These are phyloP conservation scores for Anaeromyces robustus DNA, from an alignment of 192 early-diverging fungal species.

Conservation along the genomic window DNA sequence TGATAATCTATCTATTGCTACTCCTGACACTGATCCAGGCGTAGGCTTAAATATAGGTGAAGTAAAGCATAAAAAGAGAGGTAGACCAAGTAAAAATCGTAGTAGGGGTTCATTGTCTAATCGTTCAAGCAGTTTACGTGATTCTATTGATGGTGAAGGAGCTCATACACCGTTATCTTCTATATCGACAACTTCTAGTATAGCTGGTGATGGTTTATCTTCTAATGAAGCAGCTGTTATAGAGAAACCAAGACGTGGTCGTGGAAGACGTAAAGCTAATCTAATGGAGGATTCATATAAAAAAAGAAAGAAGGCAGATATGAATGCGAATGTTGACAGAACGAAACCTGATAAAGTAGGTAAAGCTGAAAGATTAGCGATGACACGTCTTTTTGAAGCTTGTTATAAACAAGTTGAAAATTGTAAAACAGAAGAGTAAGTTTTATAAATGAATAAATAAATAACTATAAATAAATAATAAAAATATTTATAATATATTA, in stretches of 20 bases:
- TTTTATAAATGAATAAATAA: slow-evolving; percentile 2
- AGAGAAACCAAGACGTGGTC: background rate
- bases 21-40: background rate
- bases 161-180: background rate
- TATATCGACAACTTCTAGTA: background rate
- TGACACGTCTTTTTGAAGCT: slow-evolving; percentile 35
- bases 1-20: background rate
- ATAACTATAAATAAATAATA: slow-evolving; percentile 1
- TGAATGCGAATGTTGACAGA: slow-evolving; percentile 16
- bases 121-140: background rate
- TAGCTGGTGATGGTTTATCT: background rate
- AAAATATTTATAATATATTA: slow-evolving; percentile 9
- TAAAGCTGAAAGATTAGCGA: slow-evolving; percentile 26
- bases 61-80: slow-evolving; percentile 9
- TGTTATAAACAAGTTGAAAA: slow-evolving; percentile 48
- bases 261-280: slow-evolving; percentile 8
- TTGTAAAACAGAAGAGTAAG: slow-evolving; percentile 25
- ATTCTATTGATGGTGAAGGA: slow-evolving; percentile 3
- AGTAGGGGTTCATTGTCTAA: slow-evolving; percentile 11
- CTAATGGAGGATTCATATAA: slow-evolving; percentile 1
- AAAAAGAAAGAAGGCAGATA: slow-evolving; percentile 8
- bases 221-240: background rate
- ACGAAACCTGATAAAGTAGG: slow-evolving; percentile 31
- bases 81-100: slow-evolving; percentile 1
- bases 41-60: slow-evolving; percentile 9